phyloP scores from a whole-genome alignment of 75 land plant genomes.

The Ceratopteris richardii region DNA sequence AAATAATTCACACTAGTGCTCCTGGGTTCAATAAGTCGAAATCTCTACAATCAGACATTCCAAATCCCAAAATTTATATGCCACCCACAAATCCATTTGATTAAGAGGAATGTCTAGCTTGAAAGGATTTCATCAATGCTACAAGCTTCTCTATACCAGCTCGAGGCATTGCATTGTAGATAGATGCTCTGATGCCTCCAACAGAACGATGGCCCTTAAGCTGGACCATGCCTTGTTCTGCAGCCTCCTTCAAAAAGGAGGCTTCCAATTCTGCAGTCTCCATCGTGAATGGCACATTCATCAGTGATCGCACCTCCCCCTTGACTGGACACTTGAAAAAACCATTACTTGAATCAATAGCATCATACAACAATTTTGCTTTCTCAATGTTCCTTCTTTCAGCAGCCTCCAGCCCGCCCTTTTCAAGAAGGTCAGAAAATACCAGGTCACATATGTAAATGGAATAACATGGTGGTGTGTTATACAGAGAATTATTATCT shows the following conservation, averaged over 20 bases:
- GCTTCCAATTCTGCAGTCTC: conserved; percentile 73
- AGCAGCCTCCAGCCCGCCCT: conserved; percentile 68
- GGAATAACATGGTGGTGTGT: conserved; percentile 88
- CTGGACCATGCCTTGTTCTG: conserved; percentile 76
- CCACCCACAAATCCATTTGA: too few species aligned
- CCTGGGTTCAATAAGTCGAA: too few species aligned
- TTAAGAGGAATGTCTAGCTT: conserved; percentile 46
- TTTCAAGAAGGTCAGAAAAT: conserved; percentile 73
- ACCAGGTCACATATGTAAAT: conserved; percentile 93
- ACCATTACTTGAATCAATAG: conserved; percentile 78
- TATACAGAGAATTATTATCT: conserved; percentile 80
- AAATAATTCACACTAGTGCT: too few species aligned
- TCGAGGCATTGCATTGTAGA: conserved; percentile 96
- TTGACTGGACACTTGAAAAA: conserved; percentile 89
- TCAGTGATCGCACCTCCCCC: conserved; percentile 77
- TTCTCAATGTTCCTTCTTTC: conserved; percentile 83
- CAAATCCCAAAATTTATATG: too few species aligned
- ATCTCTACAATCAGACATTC: too few species aligned
- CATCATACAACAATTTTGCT: conserved; percentile 68
- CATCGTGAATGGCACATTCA: conserved; percentile 97
- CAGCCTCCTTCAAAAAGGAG: conserved; percentile 85
- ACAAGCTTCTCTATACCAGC: conserved; percentile 96
- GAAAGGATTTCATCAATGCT: conserved; percentile 91
- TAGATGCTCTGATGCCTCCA: conserved; percentile 93
- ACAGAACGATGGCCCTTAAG: conserved; percentile 98